phyloP scores from a whole-genome alignment of 768 basidiomycete species.

The Hydnomerulius pinastri region DNA sequence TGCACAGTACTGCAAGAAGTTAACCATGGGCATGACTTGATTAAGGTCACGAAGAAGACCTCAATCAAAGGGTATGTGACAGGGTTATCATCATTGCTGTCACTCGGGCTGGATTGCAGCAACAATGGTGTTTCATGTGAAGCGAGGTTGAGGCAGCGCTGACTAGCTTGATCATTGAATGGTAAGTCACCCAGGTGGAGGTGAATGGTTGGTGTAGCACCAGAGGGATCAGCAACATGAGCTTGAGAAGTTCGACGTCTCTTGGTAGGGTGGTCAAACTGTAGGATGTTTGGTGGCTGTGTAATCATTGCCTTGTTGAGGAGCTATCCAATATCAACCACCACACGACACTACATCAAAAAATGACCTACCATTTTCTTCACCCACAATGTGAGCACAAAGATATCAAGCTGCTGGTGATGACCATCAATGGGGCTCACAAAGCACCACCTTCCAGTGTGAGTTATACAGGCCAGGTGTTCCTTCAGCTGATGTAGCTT shows the following conservation, averaged over 20 bases:
- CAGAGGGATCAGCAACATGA: background rate
- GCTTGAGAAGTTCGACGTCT: background rate
- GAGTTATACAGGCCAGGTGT: background rate
- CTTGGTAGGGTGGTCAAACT: background rate
- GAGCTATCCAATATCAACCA: background rate
- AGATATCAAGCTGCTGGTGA: background rate
- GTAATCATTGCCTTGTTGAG: background rate
- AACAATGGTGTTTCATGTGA: background rate
- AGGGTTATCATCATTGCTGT: background rate
- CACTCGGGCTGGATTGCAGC: no score
- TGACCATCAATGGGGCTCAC: background rate
- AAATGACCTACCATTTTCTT: background rate
- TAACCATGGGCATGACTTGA: background rate
- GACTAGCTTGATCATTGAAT: background rate
- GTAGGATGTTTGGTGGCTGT: background rate
- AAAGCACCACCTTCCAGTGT: background rate
- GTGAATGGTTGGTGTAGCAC: background rate
- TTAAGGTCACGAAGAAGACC: background rate
- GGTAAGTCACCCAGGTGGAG: background rate
- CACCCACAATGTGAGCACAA: background rate
- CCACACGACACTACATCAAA: background rate
- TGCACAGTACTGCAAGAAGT: background rate
- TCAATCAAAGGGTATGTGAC: background rate
- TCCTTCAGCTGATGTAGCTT: background rate
- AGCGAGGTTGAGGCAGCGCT: background rate